These are phyloP conservation scores for Telopea speciosissima DNA, from an alignment of 177 flowering plant species.

Conservation along the genomic window DNA sequence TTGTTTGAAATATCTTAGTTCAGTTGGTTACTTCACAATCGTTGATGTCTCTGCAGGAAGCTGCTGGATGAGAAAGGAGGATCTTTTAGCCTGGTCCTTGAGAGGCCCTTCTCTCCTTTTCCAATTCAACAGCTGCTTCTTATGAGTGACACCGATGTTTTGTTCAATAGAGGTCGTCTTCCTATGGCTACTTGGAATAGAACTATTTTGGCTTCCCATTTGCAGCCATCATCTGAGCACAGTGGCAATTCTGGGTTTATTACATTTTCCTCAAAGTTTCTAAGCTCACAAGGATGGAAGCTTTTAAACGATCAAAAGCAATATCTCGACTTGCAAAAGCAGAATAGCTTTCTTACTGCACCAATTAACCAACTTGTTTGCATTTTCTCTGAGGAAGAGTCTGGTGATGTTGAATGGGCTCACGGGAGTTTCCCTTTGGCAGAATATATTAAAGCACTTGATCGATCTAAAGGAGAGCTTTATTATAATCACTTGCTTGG, in stretches of 20 bases:
- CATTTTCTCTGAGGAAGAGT: constrained; percentile 54
- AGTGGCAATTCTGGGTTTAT: constrained; percentile 69
- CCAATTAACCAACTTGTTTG: constrained; percentile 49
- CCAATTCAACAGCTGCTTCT: constrained; percentile 67
- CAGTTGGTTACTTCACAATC: background rate
- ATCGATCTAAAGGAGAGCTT: constrained; percentile 80
- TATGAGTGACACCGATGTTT: constrained; percentile 39
- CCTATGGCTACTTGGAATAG: constrained; percentile 67
- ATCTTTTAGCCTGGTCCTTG: constrained; percentile 65
- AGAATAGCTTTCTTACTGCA: constrained; percentile 20
- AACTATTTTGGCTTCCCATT: constrained; percentile 35
- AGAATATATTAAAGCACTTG: constrained; percentile 83
- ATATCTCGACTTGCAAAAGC: constrained; percentile 17
- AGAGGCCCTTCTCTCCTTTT: constrained; percentile 81
- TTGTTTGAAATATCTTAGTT: background rate
- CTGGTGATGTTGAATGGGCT: constrained; percentile 73
- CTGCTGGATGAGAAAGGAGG: constrained; percentile 55
- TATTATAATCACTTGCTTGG: constrained; percentile 84
- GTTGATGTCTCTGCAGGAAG: constrained; percentile 44
- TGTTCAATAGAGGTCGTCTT: constrained; percentile 69
- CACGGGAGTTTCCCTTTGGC: constrained; percentile 88
- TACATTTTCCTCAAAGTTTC: constrained; percentile 55
- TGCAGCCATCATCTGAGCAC: constrained; percentile 39
- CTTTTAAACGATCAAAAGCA: constrained; percentile 34
- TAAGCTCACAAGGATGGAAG: constrained; percentile 50